A percentile compares a stretch with the other conserved stretches of the same genome.
phyloP scores from a whole-genome alignment of 345 rosid genomes.

The Corymbia maculata region DNA sequence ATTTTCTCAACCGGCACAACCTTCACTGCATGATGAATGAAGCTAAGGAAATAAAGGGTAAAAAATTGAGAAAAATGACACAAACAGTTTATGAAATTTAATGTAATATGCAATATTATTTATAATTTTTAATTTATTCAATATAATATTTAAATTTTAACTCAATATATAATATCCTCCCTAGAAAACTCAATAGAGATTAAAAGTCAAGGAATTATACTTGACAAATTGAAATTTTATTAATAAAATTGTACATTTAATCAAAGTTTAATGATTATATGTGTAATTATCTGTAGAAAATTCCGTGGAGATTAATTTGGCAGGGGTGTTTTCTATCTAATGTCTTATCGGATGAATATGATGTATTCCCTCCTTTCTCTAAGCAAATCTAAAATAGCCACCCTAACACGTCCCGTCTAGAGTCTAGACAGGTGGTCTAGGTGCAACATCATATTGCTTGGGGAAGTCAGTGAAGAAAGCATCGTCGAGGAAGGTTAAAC shows the following conservation, averaged over 20 bases:
- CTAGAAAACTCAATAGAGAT: fast-evolving
- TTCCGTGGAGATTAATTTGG: background rate
- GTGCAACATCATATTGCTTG: background rate
- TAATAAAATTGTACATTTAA: fast-evolving
- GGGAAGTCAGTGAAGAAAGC: background rate
- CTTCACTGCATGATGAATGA: background rate
- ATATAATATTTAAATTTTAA: fast-evolving
- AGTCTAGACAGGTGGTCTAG: background rate
- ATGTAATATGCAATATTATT: fast-evolving
- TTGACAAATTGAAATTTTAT: background rate
- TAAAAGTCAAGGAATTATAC: fast-evolving
- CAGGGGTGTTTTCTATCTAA: background rate
- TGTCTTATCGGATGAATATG: background rate
- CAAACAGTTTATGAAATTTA: fast-evolving
- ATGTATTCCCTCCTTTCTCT: background rate
- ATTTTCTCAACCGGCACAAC: background rate
- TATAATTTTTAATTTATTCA: fast-evolving
- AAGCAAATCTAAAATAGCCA: background rate
- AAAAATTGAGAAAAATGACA: background rate
- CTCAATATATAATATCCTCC: fast-evolving
- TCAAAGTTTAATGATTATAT: background rate
- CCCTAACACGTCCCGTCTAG: background rate
- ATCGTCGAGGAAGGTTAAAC: background rate
- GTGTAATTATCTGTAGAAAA: background rate
- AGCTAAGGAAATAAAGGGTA: background rate